Evolutionary conservation across 2,329 filamentous ascomycete species (phyloP), one percentile per base, ranked within the genome.

Genomic region (Paecilomyces niveus): DNA sequence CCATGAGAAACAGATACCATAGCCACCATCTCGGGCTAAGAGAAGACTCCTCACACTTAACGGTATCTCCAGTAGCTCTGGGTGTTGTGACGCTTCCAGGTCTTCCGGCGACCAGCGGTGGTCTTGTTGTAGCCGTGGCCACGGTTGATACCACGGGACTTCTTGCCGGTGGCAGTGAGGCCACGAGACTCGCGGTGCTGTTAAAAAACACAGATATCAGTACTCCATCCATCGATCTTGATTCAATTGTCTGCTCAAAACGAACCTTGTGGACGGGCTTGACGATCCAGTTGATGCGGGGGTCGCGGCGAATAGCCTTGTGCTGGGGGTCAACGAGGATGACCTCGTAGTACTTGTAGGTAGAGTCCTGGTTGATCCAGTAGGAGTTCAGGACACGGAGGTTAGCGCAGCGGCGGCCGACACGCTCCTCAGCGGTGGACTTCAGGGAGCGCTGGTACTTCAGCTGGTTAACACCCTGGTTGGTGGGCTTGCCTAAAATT

Each of bases 321-420:
- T 99, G 94, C 85, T 95, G 90, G 79, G 94, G 94, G 85, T 99
- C 94, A 78, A 99, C 93, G 76, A 97, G 90, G 85, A 99, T 97
- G 81, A 97, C 88, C 84, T 99, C 94, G 85, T 87, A 99, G 90
- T 99, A 99, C 87, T 99, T 99, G 90, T 97, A 99, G 82, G 94
- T 99, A 63, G 92, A 97, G 85, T 99, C 94, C 87, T 97, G 92
- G 90, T 99, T 99, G 86, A 99, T 91, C 95, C 95, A 99, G 92
- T 99, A 99, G 66, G 93, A 97, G 90, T 99, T 99, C 76, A 99
- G 89, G 77, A 99, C 94, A 78, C 94, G 92, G 80, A 99, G 83
- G 85, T 99, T 99, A 83, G 92, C 92, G 85, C 92, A 97, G 80
- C 93, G 92, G 81, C 92, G 92, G 76, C 95, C 94, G 78, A 99